Base-by-base conservation (phyloP, 768 basidiomycete species). In the Boletellus ananas region DNA sequence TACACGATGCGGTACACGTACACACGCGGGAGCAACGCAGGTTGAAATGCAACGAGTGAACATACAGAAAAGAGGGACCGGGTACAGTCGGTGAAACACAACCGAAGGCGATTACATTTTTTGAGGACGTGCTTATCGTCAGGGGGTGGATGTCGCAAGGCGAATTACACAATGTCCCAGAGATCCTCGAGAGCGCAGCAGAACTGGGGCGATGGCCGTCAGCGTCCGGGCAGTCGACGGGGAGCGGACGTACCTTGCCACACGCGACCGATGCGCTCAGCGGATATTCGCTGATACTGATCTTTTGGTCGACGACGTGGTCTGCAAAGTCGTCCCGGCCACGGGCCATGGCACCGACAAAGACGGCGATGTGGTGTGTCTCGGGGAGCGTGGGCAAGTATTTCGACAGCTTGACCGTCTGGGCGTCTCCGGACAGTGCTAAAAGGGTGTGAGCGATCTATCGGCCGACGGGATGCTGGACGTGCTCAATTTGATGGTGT, bases 271-370 rank as follows among this genome's bases (percentile, higher is more conserved):
- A 85, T 21, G 94, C 94, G 61, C 91, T 94, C 42, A 96, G 72
- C 3, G 91, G 80, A 70, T 94, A 99, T 60, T 96, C 85, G 61
- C 90, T 94, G 70, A 99, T 92, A 55, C 90, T 84, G 60, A 98
- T 93, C 74, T 99, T 99, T 71, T 95, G 85, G 64, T 99, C 96
- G 0, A 97, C 89, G 58, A 89, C 74, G 20, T 81, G 87, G 70
- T 99, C 96, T 13, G 96, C 96, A 73, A 99, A 99, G 72, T 95
- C 91, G 58, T 99, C 96, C 44, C 80, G 84, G 11, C 95, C 95
- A 50, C 95, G 78, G 6, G 95, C 95, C 95, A 99, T 99, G 18
- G 95, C 96, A 43, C 95, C 95, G 49, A 99, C 94, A 59, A 97
- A 96, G 47, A 99, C 89, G 16, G 92, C 94, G 47, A 99, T 73